phyloP scores from a whole-genome alignment of 805 yeast genomes.

The Schwanniomyces polymorphus region DNA sequence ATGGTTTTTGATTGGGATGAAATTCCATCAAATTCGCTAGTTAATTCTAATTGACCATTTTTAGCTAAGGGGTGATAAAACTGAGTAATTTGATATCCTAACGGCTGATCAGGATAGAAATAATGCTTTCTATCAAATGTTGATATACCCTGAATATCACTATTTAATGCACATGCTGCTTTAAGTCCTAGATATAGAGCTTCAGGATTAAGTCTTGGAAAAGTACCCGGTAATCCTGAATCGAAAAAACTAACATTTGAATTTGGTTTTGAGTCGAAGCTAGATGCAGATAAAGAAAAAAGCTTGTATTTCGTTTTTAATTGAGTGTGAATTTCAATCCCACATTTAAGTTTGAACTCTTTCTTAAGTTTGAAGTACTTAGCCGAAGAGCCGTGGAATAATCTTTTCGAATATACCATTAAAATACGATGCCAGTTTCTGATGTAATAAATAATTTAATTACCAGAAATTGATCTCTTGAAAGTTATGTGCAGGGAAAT shows the following conservation, averaged over 20 bases:
- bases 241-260: conserved; percentile 75
- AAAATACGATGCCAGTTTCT: neutral
- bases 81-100: conserved; percentile 95
- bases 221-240: conserved; percentile 88
- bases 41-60: conserved; percentile 58
- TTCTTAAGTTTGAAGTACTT: conserved; percentile 15
- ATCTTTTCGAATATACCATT: conserved; percentile 4
- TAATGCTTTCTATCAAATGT: conserved; percentile 93
- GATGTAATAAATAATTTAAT: neutral
- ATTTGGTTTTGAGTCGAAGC: conserved; percentile 60
- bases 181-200: conserved; percentile 69
- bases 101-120: conserved; percentile 94
- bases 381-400: conserved; percentile 2
- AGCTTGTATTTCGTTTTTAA: conserved; percentile 71
- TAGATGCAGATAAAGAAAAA: conserved; percentile 59
- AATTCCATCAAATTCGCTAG: conserved; percentile 53
- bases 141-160: conserved; percentile 54
- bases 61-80: conserved; percentile 76
- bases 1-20: conserved; percentile 46
- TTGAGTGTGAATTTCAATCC: conserved; percentile 93
- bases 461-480: too few relatives aligned
- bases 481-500: neutral
- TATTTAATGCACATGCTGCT: conserved; percentile 69
- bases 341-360: conserved; percentile 59
- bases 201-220: conserved; percentile 76